Evolutionary conservation across 1,284 basidiomycete genomes (phyloP).

Genomic region (Austroboletus olivaceoglutinosus): DNA sequence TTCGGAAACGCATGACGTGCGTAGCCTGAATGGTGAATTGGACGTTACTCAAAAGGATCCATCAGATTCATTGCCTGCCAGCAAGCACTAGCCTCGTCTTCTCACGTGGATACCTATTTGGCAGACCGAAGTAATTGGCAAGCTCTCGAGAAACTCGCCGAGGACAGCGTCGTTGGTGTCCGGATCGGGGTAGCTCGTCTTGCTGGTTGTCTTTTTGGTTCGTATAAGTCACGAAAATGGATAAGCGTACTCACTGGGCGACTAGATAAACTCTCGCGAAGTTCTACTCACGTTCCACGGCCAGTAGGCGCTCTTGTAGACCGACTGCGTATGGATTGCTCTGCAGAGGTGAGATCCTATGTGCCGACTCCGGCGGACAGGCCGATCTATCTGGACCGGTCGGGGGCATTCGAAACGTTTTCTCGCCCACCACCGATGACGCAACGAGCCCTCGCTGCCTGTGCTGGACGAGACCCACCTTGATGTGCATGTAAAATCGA

Average conservation of each 20-base stretch:
- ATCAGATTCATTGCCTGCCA: slow-evolving; percentile 69
- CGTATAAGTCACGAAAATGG: slow-evolving; percentile 22
- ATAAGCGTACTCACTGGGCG: slow-evolving; percentile 7
- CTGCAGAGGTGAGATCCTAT: slow-evolving; percentile 48
- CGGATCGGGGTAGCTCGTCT: slow-evolving; percentile 81
- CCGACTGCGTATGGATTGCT: slow-evolving; percentile 46
- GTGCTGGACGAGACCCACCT: slow-evolving; percentile 10
- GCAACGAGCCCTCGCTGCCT: neutral
- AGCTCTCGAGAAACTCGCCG: slow-evolving; percentile 55
- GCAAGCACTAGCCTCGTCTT: slow-evolving; percentile 54
- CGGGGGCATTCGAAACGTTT: slow-evolving; percentile 32
- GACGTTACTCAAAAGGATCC: slow-evolving; percentile 6
- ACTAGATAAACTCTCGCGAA: slow-evolving; percentile 26
- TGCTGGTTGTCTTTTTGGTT: slow-evolving; percentile 54
- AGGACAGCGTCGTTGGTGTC: slow-evolving; percentile 82
- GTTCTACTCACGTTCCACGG: slow-evolving; percentile 23
- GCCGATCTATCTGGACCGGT: slow-evolving; percentile 11
- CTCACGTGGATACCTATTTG: slow-evolving; percentile 39
- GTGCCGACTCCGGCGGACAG: slow-evolving; percentile 25
- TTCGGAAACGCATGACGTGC: slow-evolving; percentile 74
- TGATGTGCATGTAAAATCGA: slow-evolving; percentile 9
- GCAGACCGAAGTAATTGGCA: slow-evolving; percentile 57
- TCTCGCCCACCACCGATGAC: slow-evolving; percentile 35
- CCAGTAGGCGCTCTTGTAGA: slow-evolving; percentile 38
- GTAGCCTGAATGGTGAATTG: slow-evolving; percentile 29